phyloP scores from a whole-genome alignment of 2,329 filamentous ascomycete species.

The Penicillium hordei region DNA sequence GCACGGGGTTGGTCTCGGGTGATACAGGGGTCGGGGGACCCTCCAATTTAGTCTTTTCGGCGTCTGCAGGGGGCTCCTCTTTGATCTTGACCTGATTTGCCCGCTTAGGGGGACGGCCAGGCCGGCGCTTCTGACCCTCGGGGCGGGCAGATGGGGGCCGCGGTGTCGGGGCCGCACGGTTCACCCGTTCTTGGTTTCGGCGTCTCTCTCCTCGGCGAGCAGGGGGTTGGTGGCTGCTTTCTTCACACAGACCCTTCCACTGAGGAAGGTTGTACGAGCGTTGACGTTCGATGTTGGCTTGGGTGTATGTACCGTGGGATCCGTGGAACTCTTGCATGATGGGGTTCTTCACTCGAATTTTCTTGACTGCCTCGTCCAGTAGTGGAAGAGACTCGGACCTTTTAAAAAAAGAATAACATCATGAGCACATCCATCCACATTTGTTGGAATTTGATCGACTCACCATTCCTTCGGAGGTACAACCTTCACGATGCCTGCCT shows the following conservation, averaged over 20 bases:
- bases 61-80: slow-evolving; percentile 38
- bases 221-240: slow-evolving; percentile 93
- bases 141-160: slow-evolving; percentile 38
- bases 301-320: slow-evolving; percentile 89
- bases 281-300: slow-evolving; percentile 95
- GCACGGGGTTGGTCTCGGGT: slow-evolving; percentile 52
- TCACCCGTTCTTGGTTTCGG: slow-evolving; percentile 50
- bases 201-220: slow-evolving; percentile 71
- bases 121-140: slow-evolving; percentile 48
- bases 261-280: slow-evolving; percentile 95
- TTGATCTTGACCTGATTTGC: slow-evolving; percentile 41
- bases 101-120: slow-evolving; percentile 42
- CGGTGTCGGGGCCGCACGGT: slow-evolving; percentile 38
- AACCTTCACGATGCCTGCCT: slow-evolving; percentile 93
- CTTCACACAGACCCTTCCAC: slow-evolving; percentile 90
- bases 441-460: slow-evolving; percentile 32
- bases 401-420: slow-evolving; percentile 28
- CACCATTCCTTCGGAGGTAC: slow-evolving; percentile 94
- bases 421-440: slow-evolving; percentile 13
- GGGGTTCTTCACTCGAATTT: slow-evolving; percentile 89
- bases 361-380: slow-evolving; percentile 83
- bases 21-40: slow-evolving; percentile 57
- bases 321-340: slow-evolving; percentile 99
- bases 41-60: slow-evolving; percentile 43
- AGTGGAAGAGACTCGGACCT: slow-evolving; percentile 70